phyloP scores from a whole-genome alignment of 1,139 yeast genomes.

The Pichia sp. region DNA sequence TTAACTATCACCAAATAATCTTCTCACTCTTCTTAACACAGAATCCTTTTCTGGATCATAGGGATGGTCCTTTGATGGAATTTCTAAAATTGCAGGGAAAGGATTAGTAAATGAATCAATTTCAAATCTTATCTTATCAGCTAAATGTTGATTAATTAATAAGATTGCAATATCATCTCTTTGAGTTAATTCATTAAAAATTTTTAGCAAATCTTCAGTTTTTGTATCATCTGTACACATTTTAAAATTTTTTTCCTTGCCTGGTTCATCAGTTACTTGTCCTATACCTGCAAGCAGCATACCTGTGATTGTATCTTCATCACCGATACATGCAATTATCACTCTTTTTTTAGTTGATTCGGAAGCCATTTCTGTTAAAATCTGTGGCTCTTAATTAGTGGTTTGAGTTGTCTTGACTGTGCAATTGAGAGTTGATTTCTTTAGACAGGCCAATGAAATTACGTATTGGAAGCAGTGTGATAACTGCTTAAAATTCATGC shows the following conservation, averaged over 20 bases:
- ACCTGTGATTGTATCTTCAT: conserved; percentile 96
- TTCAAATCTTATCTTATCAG: conserved; percentile 76
- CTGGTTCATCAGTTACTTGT: conserved; percentile 55
- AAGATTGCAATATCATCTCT: conserved; percentile 91
- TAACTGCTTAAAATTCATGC: neutral
- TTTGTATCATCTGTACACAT: conserved; percentile 78
- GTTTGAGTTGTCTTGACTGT: neutral
- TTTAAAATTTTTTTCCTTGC: conserved; percentile 74
- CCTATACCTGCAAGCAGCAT: conserved; percentile 94
- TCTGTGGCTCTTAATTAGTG: neutral
- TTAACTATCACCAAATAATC: conserved; percentile 72
- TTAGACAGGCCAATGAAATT: neutral
- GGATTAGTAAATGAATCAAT: conserved; percentile 85
- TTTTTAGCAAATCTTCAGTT: conserved; percentile 65
- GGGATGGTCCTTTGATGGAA: conserved; percentile 98
- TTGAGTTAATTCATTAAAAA: conserved; percentile 70
- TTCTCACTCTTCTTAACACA: conserved; percentile 85
- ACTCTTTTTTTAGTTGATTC: conserved; percentile 47
- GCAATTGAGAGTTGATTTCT: neutral
- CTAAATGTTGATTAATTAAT: conserved; percentile 89
- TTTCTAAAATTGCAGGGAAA: conserved; percentile 93
- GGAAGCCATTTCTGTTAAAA: conserved; percentile 17
- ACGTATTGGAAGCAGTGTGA: neutral
- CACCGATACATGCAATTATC: conserved; percentile 88
- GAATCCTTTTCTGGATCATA: conserved; percentile 98